phyloP scores from a whole-genome alignment of 2,329 filamentous ascomycete genomes.

The Neonectria punicea region DNA sequence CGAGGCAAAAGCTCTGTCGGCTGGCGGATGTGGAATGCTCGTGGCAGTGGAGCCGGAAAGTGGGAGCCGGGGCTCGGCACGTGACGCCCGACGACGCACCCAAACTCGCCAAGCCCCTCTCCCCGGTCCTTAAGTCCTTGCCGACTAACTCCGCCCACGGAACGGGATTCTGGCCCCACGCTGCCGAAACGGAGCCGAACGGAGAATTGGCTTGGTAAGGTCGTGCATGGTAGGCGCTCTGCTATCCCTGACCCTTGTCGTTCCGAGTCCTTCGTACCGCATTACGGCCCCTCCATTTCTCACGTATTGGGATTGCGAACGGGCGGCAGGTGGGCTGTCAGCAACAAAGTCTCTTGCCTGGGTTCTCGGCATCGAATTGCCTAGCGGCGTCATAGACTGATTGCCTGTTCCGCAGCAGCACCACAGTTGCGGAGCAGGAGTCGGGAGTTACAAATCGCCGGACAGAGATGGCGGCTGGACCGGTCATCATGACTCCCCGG shows the following conservation, averaged over 20 bases:
- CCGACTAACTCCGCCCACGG: conserved; percentile 40
- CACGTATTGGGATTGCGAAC: background rate
- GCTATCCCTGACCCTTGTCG: conserved; percentile 7
- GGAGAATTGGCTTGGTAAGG: background rate
- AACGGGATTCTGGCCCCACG: background rate
- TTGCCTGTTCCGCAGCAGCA: background rate
- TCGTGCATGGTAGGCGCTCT: background rate
- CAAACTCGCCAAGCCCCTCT: background rate
- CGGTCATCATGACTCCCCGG: background rate
- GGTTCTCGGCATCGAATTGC: conserved; percentile 10
- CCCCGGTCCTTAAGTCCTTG: conserved; percentile 38
- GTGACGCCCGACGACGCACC: conserved; percentile 24
- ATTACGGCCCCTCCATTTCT: background rate
- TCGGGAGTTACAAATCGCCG: background rate
- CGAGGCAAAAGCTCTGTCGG: conserved; percentile 17
- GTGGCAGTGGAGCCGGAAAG: conserved; percentile 11
- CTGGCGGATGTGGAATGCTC: background rate
- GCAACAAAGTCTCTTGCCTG: background rate
- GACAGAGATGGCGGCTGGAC: background rate
- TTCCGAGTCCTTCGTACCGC: background rate
- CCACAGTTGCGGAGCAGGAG: background rate
- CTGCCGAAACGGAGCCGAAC: conserved; percentile 39
- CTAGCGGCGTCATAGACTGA: conserved; percentile 7
- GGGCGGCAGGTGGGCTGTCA: background rate
- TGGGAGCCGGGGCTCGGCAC: conserved; percentile 20